Percentiles rank a stretch among this genome's conserved stretches.
These are phyloP conservation scores for Atkinsonella hypoxylon DNA, from an alignment of 2,329 filamentous ascomycete species.

Conservation along the genomic window DNA sequence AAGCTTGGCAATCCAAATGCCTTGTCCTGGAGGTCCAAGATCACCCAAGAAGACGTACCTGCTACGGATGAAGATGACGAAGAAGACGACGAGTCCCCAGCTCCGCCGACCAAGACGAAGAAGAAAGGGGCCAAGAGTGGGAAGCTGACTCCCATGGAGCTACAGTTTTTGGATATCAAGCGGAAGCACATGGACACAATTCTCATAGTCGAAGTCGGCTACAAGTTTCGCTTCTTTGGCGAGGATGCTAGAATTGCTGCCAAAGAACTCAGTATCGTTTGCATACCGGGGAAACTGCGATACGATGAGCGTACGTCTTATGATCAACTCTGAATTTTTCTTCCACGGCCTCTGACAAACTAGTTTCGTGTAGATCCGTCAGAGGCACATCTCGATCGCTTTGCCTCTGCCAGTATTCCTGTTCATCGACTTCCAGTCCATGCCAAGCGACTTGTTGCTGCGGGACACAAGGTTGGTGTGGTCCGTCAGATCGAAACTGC, in stretches of 20 bases:
- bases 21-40: constrained; percentile 52
- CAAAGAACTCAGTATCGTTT: constrained; percentile 87
- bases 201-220: constrained; percentile 88
- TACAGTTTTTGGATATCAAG: constrained; percentile 90
- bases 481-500: constrained; percentile 92
- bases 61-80: constrained; percentile 43
- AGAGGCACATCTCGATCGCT: constrained; percentile 82
- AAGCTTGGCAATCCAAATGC: constrained; percentile 83
- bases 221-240: constrained; percentile 96
- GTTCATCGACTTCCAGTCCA: constrained; percentile 86
- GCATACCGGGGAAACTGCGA: constrained; percentile 87
- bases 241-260: constrained; percentile 85
- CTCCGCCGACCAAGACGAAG: constrained; percentile 33
- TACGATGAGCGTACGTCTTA: constrained; percentile 68
- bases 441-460: constrained; percentile 81
- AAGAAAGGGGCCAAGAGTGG: constrained; percentile 61
- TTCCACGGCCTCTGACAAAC: constrained; percentile 4
- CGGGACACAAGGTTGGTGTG: constrained; percentile 91
- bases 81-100: constrained; percentile 38
- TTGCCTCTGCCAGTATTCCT: constrained; percentile 92
- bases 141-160: constrained; percentile 90
- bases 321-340: no score
- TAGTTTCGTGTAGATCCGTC: constrained; percentile 48
- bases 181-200: constrained; percentile 79
- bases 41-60: constrained; percentile 38